These are phyloP conservation scores for Sarocladium brachiariae DNA, from an alignment of 2,329 filamentous ascomycete genomes.

Conservation along the genomic window DNA sequence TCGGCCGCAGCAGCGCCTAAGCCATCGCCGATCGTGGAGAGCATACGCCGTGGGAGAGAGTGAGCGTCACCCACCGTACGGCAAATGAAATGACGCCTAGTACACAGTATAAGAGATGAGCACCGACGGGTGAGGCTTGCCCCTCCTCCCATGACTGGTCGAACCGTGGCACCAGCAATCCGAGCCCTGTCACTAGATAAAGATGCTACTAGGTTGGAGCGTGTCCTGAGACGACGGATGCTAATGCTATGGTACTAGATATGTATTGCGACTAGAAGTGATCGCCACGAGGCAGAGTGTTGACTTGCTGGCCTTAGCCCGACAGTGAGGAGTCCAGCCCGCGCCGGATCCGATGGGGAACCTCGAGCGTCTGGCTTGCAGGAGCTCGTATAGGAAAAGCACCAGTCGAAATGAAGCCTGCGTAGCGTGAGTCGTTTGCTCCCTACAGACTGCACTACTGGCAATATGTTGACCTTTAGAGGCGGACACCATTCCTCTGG, in stretches of 20 bases:
- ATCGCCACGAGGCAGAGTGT: neutral
- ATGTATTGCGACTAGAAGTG: too few species aligned
- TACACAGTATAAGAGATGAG: constrained; percentile 4
- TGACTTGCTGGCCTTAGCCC: neutral
- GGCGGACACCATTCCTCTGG: too few species aligned
- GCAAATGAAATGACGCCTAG: constrained; percentile 3
- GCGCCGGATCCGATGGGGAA: too few species aligned
- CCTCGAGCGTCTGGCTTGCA: too few species aligned
- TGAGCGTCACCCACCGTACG: neutral
- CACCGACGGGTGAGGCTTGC: neutral
- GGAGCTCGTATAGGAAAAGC: too few species aligned
- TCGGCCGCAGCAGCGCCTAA: neutral
- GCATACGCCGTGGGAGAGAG: neutral
- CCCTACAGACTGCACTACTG: too few species aligned
- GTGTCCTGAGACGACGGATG: neutral
- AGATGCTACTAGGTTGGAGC: neutral
- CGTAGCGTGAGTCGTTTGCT: too few species aligned
- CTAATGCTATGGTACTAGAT: neutral
- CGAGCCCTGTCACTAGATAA: neutral
- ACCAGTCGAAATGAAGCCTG: too few species aligned
- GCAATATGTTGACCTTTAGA: too few species aligned
- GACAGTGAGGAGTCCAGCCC: neutral
- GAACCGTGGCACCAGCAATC: neutral
- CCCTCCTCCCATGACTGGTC: neutral
- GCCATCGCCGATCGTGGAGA: neutral